Evolutionary conservation across 768 basidiomycete species (phyloP).

Genomic region (Stropharia rugosoannulata): DNA sequence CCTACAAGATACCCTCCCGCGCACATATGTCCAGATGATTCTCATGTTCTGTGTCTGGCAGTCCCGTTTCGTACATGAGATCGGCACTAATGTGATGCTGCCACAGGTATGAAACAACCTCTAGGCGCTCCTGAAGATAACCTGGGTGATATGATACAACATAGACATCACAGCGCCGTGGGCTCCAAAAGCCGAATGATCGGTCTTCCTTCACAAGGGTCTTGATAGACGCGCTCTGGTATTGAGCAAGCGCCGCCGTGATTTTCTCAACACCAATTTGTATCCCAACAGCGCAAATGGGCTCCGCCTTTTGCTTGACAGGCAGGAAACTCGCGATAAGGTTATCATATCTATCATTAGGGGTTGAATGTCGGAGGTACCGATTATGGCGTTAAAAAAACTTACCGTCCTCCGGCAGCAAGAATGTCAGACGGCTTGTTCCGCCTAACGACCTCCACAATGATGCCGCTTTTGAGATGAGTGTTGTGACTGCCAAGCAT

Average conservation of each 20-base stretch:
- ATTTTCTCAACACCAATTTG: conserved; percentile 84
- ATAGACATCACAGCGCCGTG: conserved; percentile 87
- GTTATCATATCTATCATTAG: conserved; percentile 61
- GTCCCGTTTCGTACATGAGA: conserved; percentile 80
- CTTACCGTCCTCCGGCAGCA: conserved; percentile 78
- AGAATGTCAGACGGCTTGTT: conserved; percentile 69
- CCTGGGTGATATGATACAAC: conserved; percentile 78
- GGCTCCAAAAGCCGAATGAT: conserved; percentile 88
- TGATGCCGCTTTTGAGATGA: conserved; percentile 71
- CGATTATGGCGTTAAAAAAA: conserved; percentile 12
- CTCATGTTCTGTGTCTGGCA: conserved; percentile 63
- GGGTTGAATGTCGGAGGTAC: background rate
- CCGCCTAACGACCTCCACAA: conserved; percentile 71
- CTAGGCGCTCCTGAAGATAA: conserved; percentile 73
- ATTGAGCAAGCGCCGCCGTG: conserved; percentile 62
- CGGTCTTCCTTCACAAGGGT: conserved; percentile 73
- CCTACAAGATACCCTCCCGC: conserved; percentile 84
- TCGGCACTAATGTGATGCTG: conserved; percentile 81
- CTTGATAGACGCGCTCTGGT: conserved; percentile 68
- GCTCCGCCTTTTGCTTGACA: conserved; percentile 50
- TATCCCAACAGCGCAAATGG: conserved; percentile 66
- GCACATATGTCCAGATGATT: conserved; percentile 64
- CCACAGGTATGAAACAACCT: conserved; percentile 78
- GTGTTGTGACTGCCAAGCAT: conserved; percentile 67
- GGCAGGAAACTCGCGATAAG: conserved; percentile 62